phyloP scores from a whole-genome alignment of 1,139 yeast species.

The Ogataea hybrid region DNA sequence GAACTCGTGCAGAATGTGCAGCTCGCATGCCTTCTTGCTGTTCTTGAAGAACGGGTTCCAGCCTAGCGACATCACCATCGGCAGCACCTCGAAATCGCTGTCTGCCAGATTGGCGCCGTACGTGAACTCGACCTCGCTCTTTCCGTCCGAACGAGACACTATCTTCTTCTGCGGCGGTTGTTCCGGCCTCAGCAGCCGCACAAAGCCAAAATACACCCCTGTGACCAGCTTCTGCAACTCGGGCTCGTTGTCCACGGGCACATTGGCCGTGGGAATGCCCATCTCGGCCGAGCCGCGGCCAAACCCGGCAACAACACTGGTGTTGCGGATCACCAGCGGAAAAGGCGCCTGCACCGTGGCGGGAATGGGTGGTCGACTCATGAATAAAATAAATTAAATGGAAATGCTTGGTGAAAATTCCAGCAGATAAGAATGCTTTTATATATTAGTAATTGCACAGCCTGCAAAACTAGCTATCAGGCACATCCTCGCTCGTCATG shows the following conservation, averaged over 20 bases:
- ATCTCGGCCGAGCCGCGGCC: slow-evolving; percentile 94
- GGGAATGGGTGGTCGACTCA: slow-evolving; percentile 35
- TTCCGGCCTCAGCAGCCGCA: slow-evolving; percentile 32
- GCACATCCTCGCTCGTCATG: slow-evolving; percentile 38
- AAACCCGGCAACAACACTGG: slow-evolving; percentile 78
- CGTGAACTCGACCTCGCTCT: slow-evolving; percentile 49
- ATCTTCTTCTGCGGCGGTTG: slow-evolving; percentile 4
- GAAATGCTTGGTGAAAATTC: not conserved
- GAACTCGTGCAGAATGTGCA: slow-evolving; percentile 82
- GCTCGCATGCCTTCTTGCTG: slow-evolving; percentile 75
- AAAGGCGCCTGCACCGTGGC: slow-evolving; percentile 54
- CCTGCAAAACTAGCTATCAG: not conserved
- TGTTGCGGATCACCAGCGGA: slow-evolving; percentile 54
- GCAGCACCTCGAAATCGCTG: slow-evolving; percentile 48
- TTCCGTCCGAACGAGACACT: slow-evolving; percentile 40
- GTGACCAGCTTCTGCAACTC: slow-evolving; percentile 49
- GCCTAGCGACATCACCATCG: slow-evolving; percentile 95
- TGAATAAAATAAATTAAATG: not conserved
- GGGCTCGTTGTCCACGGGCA: slow-evolving; percentile 58
- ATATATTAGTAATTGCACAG: not conserved
- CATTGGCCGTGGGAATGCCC: slow-evolving; percentile 95
- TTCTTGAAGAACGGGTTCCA: slow-evolving; percentile 93
- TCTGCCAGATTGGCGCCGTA: slow-evolving; percentile 55
- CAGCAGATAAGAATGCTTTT: not conserved
- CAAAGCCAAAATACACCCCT: slow-evolving; percentile 94